These are phyloP conservation scores for Cutaneotrichosporon curvatum DNA, from an alignment of 1,284 basidiomycete genomes.

Conservation along the genomic window DNA sequence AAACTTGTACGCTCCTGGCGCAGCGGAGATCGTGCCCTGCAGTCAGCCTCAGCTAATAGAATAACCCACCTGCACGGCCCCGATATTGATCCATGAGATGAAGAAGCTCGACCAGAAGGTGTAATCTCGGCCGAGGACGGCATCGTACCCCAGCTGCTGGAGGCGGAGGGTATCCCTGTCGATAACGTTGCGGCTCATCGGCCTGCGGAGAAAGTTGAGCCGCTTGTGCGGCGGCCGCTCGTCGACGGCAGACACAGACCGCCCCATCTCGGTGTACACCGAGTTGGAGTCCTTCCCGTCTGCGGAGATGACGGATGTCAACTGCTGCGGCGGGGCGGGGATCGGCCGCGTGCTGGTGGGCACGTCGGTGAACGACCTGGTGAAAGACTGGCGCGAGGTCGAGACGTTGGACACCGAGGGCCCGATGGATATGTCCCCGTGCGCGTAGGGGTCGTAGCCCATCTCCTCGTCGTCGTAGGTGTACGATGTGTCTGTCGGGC, in stretches of 20 bases:
- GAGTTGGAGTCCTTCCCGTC: neutral
- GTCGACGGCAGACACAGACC: neutral
- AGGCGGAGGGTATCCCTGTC: conserved; percentile 38
- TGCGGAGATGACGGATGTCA: neutral
- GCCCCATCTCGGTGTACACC: neutral
- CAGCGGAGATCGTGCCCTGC: conserved; percentile 42
- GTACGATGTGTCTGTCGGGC: neutral
- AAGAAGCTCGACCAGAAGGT: conserved; percentile 44
- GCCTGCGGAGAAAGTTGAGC: conserved; percentile 1
- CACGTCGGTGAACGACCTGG: conserved; percentile 10
- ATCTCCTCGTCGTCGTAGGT: neutral
- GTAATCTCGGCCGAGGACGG: conserved; percentile 43
- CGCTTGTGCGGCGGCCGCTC: conserved; percentile 1
- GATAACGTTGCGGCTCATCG: conserved; percentile 15
- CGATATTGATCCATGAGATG: conserved; percentile 41
- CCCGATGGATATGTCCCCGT: neutral
- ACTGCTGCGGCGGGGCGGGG: conserved; percentile 26
- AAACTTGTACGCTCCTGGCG: conserved; percentile 39
- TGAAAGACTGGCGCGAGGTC: neutral
- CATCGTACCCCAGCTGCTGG: conserved; percentile 42
- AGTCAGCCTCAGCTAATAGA: neutral
- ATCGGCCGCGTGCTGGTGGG: conserved; percentile 30
- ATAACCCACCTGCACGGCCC: conserved; percentile 36
- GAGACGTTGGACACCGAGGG: conserved; percentile 2
- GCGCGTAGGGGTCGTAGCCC: neutral